These are phyloP conservation scores for Wallacemonas sp. DNA, from an alignment of 208 protist genomes.

Conservation along the genomic window DNA sequence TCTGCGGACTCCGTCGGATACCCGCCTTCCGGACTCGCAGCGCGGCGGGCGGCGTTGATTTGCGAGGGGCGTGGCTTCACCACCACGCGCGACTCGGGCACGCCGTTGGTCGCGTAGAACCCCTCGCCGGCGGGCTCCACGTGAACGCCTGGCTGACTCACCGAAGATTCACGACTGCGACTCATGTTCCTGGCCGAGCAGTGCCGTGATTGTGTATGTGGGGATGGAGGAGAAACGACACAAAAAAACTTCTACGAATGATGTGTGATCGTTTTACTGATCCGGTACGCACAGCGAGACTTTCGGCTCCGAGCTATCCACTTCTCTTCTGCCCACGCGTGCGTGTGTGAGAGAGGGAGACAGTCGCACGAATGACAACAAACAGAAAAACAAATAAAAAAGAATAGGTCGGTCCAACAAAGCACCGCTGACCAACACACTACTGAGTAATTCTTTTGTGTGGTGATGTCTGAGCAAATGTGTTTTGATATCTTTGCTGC, in stretches of 20 bases:
- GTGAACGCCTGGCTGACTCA: background rate
- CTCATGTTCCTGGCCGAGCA: background rate
- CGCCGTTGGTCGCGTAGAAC: background rate
- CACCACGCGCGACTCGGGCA: slow-evolving; percentile 3
- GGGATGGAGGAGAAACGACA: background rate
- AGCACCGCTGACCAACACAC: too few species aligned
- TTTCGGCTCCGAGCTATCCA: too few species aligned
- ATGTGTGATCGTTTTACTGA: too few species aligned
- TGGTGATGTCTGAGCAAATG: too few species aligned
- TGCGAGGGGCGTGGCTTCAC: slow-evolving; percentile 1
- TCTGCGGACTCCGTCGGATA: slow-evolving; percentile 4
- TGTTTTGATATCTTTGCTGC: too few species aligned
- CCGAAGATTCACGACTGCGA: background rate
- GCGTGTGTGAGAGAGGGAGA: too few species aligned
- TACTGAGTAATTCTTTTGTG: too few species aligned
- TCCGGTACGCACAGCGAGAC: too few species aligned
- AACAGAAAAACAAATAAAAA: slow-evolving; percentile 1
- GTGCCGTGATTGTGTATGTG: background rate
- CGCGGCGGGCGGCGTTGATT: background rate
- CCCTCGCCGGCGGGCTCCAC: background rate
- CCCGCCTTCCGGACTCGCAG: background rate
- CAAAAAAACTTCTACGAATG: too few species aligned
- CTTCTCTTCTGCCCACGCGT: too few species aligned
- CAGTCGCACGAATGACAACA: too few species aligned
- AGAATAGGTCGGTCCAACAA: background rate